Evolutionary conservation across 1,284 basidiomycete species (phyloP).

Genomic region (Pterulicium gracile): DNA sequence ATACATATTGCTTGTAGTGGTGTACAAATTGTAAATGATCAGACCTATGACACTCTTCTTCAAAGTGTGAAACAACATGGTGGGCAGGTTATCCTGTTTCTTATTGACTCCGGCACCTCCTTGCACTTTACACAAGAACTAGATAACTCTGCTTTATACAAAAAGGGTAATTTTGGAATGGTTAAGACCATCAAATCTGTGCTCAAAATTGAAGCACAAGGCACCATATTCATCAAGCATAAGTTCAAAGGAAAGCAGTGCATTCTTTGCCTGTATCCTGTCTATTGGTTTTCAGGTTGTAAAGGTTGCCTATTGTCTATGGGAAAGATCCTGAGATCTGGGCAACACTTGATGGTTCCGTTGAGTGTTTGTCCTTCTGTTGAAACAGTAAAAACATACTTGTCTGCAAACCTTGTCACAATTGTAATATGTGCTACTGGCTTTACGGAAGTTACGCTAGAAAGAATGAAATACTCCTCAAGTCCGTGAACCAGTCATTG

Average conservation of each 20-base stretch:
- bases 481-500: not conserved
- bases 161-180: not conserved
- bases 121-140: slow-evolving; percentile 2
- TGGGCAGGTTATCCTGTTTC: not conserved
- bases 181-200: slow-evolving; percentile 1
- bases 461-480: not conserved
- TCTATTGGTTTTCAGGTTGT: slow-evolving; percentile 3
- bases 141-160: slow-evolving; percentile 4
- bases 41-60: not conserved
- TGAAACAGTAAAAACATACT: not conserved
- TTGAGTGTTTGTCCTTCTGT: not conserved
- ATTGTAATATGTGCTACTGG: not conserved
- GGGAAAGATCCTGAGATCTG: slow-evolving; percentile 3
- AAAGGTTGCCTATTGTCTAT: slow-evolving; percentile 3
- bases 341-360: not conserved
- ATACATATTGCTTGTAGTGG: not conserved
- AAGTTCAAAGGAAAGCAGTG: not conserved
- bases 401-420: not conserved
- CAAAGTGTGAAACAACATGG: not conserved
- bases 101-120: slow-evolving; percentile 5
- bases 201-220: not conserved
- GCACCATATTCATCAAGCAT: slow-evolving; percentile 4
- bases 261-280: slow-evolving; percentile 3
- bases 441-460: not conserved
- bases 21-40: not conserved